Evolutionary conservation across 2,329 filamentous ascomycete genomes (phyloP), one percentile per base, ranked within the genome.

Genomic region (Aureobasidium musti): DNA sequence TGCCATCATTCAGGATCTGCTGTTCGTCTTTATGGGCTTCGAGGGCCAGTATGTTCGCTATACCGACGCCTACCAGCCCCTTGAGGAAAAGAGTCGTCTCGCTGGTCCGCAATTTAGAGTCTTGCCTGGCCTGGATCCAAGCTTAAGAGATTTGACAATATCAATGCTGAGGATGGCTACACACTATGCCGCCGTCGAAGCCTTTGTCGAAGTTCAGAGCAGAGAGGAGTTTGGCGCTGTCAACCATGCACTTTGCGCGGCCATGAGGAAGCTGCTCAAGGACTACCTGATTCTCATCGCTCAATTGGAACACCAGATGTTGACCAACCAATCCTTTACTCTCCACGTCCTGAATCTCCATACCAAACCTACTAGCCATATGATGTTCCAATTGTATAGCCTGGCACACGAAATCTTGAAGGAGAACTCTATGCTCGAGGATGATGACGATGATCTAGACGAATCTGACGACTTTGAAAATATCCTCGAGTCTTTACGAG

Each of bases 11-110:
- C 93, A 97, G 72, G 95, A 99, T 73, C 79, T 99, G 19, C 79
- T 98, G 41, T 97, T 94, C 75, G 92, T 96, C 5, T 96, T 98
- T 73, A 97, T 99, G 93, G 95, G 95, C 28, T 97, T 92, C 70
- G 95, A 99, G 78, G 95, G 95, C n/a, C 92, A 97, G 77, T 98
- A 98, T 75, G 91, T 99, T 69, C 90, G 91, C 65, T 98, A 92
- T 75, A 86, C 85, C 67, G 90, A 91, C 71, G 85, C 86, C 10
- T 98, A 96, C 76, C 89, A 97, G 71, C 92, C 93, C 0, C 81
- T 84, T 3, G 87, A 91, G 61, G 95, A 99, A 79, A 91, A 94
- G 73, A 92, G 96, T 73, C 88, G 93, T 17, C 82, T 99, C 59
- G 85, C 89, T 6, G 95, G 95, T 0, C 95, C 95, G 1, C 81